These are phyloP conservation scores for Clathrospora elynae DNA, from an alignment of 2,329 filamentous ascomycete species.

Conservation along the genomic window DNA sequence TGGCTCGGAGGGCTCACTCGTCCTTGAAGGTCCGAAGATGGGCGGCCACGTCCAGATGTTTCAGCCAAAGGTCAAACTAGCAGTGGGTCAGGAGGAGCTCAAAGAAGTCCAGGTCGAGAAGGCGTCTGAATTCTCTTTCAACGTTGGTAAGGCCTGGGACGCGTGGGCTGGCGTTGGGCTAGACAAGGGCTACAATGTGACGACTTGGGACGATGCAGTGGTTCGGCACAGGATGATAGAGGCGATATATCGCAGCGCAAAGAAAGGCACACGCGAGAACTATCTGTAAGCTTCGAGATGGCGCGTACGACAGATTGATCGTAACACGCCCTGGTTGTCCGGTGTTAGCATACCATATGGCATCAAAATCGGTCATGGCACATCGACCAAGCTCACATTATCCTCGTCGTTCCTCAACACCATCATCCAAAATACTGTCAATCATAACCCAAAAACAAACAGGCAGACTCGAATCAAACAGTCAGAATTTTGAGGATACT, in stretches of 20 bases:
- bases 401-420: not conserved
- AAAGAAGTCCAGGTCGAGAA: slow-evolving; percentile 56
- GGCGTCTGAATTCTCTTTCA: slow-evolving; percentile 55
- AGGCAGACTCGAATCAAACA: too few relatives aligned
- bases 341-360: too few relatives aligned
- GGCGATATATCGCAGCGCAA: slow-evolving; percentile 42
- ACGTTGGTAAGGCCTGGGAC: slow-evolving; percentile 63
- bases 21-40: slow-evolving; percentile 30
- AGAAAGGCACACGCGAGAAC: slow-evolving; percentile 35
- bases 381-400: not conserved
- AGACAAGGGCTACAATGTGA: slow-evolving; percentile 31
- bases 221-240: slow-evolving; percentile 46
- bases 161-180: slow-evolving; percentile 52
- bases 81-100: slow-evolving; percentile 43
- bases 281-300: too few relatives aligned
- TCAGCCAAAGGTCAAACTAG: slow-evolving; percentile 43
- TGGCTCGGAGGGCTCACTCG: slow-evolving; percentile 44
- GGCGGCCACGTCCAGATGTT: slow-evolving; percentile 51
- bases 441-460: too few relatives aligned
- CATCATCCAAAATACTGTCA: too few relatives aligned
- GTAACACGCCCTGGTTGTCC: too few relatives aligned
- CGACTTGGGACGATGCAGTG: slow-evolving; percentile 44
- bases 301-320: too few relatives aligned
- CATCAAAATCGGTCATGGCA: too few relatives aligned
- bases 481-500: too few relatives aligned